Base-by-base conservation (phyloP, 1,139 yeast species). In the Scheffersomyces titani region DNA sequence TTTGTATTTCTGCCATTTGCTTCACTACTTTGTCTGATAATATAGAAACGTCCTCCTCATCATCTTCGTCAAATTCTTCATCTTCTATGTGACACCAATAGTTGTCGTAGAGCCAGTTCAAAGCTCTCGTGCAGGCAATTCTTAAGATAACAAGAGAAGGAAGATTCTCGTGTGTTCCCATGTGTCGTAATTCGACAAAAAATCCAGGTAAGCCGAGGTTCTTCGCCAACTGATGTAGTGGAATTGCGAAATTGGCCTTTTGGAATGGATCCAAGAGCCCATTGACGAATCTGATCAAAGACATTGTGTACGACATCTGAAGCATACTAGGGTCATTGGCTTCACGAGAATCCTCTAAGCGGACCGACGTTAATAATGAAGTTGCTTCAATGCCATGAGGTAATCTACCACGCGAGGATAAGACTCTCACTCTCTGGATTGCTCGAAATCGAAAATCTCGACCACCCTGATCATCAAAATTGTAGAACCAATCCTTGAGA, bases 231-330 rank as follows among this genome's bases (percentile, higher is more conserved):
- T 82, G 80, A 61, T 89, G 89, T 64, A 94, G 75, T 2, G 98
- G 94, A 20, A 90, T 83, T 0, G 97, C 97, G 67, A 77, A 89
- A 54, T 81, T 84, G 0, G 93, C 85, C 65, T 88, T 91, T 70
- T 94, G 99, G 52, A 83, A 82, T 0, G 97, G 96, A 68, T 96
- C 99, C 50, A 96, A 73, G 30, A 92, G 73, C 1, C 98, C 98
- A 71, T 94, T 96, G 21, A 94, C 98, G 74, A 94, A 92, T 57
- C 97, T 76, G 30, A 92, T 87, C 7, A 94, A 65, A 0, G 94
- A 86, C 92, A 91, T 88, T 0, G 97, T 77, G 63, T 89, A 88
- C 1, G 89, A 78, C 60, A 87, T 68, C 54, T 87, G 80, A 20
- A 77, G 61, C 1, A 72, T 61, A 49, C 67, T 66, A 6, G 77